Base-by-base conservation (phyloP, 2,329 filamentous ascomycete genomes). In the Paramyrothecium sp. region DNA sequence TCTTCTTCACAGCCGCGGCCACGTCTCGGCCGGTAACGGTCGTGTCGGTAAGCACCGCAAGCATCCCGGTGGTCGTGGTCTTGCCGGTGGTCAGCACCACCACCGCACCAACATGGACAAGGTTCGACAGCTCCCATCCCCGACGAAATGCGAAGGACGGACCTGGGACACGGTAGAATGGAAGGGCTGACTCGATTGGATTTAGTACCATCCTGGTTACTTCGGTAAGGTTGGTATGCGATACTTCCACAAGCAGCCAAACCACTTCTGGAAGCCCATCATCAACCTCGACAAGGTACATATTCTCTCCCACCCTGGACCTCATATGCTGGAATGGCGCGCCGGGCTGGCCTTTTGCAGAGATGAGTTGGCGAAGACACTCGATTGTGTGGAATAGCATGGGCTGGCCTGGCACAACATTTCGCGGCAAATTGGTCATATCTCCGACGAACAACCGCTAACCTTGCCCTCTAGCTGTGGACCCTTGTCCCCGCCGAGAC, bases 31-130 rank as follows among this genome's bases (percentile, higher is more conserved):
- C 86, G 95, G 95, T 86, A 89, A 98, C 81, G 94, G 95, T 85
- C 94, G 94, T 88, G 81, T 98, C 78, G 95, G 95, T 80, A 98
- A 98, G 90, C 93, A 97, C 90, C 86, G 95, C 78, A 98, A 99
- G 89, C 86, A 89, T 71, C 87, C 85, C 69, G 86, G 86, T 88
- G 86, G 86, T 86, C 84, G 91, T 91, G 86, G 86, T 89, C 84
- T 89, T 82, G 95, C 95, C 78, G 94, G 95, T 96, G 94, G 93
- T 87, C 92, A 97, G 84, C 95, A 99, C 86, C 95, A 99, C 71
- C 75, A 77, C 75, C 75, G 75, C 59, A 77, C 75, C 72, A 77
- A 77, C 73, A 75, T 77, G 90, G 74, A 94, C 89, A 78, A 93
- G 91, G 82, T 83, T 92, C 73, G 89, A 91, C 79, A 89, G 63